Conservation (phyloP, 208 protist species). For the Leishmania major region DNA sequence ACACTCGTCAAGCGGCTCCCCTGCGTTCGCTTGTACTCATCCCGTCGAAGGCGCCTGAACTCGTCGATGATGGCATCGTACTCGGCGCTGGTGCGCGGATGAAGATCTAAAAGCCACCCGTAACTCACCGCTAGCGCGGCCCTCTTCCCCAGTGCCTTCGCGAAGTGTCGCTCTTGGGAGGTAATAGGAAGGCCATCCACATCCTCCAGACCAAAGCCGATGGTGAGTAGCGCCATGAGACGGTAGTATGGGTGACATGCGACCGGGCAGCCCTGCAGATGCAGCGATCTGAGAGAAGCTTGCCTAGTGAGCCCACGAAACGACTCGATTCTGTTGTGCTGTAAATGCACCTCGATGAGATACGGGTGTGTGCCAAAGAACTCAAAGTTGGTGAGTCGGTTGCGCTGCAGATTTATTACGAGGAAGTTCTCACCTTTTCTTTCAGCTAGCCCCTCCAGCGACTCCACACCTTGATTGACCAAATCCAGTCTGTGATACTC, state of each 20-base stretch:
- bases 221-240: constrained; percentile 70
- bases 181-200: constrained; percentile 67
- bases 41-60: constrained; percentile 35
- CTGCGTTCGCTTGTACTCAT: constrained; percentile 1
- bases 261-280: constrained; percentile 70
- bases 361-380: constrained; percentile 79
- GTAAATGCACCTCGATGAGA: constrained; percentile 55
- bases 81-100: constrained; percentile 36
- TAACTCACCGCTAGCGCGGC: constrained; percentile 79
- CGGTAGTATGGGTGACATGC: constrained; percentile 72
- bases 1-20: constrained; percentile 2
- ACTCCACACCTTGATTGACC: constrained; percentile 43
- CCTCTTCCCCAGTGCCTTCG: constrained; percentile 35
- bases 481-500: constrained; percentile 54
- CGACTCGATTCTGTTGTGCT: constrained; percentile 56
- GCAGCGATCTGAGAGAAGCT: constrained; percentile 47
- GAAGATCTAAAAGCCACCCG: constrained; percentile 72
- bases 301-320: constrained; percentile 78
- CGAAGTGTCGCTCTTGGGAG: constrained; percentile 49
- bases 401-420: constrained; percentile 61
- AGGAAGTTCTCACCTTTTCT: constrained; percentile 54
- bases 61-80: constrained; percentile 56
- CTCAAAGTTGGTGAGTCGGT: constrained; percentile 58
- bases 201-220: constrained; percentile 61
- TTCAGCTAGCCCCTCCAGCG: constrained; percentile 50